Evolutionary conservation across 2,329 filamentous ascomycete species (phyloP).

Genomic region (Fusarium anthophilum): DNA sequence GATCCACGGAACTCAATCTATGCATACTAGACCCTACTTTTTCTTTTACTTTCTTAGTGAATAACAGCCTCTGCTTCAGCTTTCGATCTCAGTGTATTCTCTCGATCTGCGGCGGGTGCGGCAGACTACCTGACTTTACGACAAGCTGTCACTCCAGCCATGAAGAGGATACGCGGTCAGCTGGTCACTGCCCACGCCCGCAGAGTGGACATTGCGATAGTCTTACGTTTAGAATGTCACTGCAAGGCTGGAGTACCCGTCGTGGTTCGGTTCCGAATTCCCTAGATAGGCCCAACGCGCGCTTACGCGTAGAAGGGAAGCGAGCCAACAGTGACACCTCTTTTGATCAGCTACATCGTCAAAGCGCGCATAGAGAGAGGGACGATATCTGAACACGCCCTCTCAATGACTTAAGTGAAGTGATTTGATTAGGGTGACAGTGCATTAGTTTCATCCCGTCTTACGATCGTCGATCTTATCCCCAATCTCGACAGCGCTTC

Average conservation of each 20-base stretch:
- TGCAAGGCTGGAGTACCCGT: neutral
- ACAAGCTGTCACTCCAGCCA: neutral
- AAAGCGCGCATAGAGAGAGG: neutral
- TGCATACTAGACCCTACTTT: neutral
- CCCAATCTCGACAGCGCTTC: neutral
- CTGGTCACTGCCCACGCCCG: neutral
- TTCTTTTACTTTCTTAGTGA: neutral
- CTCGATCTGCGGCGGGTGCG: neutral
- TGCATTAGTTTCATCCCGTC: slow-evolving; percentile 4
- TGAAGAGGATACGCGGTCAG: neutral
- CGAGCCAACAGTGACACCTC: neutral
- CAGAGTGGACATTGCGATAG: neutral
- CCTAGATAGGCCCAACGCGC: neutral
- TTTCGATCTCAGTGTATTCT: neutral
- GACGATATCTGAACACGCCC: slow-evolving; percentile 3
- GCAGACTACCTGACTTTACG: neutral
- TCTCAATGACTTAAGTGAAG: neutral
- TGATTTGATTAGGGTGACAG: neutral
- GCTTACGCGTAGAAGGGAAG: neutral
- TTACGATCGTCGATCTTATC: neutral
- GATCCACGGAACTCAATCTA: neutral
- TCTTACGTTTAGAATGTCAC: neutral
- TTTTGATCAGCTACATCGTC: neutral
- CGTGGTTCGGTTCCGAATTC: neutral
- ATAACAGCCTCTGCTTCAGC: neutral